Conservation (phyloP, 352 stramenopile genomes). For the Pythium phragmitis region DNA sequence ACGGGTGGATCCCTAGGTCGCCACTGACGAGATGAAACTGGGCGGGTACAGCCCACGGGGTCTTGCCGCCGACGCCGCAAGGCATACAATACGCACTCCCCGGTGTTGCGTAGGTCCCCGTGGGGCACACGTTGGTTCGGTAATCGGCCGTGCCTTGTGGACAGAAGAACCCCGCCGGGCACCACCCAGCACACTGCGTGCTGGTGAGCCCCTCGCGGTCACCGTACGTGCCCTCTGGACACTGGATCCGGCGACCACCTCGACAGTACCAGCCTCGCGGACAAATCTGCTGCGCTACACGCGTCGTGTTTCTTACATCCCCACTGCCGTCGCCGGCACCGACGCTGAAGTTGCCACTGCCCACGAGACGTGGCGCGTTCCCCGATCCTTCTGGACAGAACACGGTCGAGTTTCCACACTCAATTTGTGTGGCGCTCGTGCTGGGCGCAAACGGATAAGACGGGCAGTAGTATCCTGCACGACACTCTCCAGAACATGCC, state of each 20-base stretch:
- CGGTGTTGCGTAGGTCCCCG: conserved; percentile 43
- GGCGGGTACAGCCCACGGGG: neutral
- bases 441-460: conserved; percentile 49
- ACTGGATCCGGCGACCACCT: conserved; percentile 61
- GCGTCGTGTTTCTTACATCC: conserved; percentile 52
- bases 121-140: conserved; percentile 35
- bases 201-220: conserved; percentile 46
- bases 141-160: conserved; percentile 55
- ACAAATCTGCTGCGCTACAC: conserved; percentile 49
- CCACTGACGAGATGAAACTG: conserved; percentile 11
- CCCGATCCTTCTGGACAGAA: conserved; percentile 63
- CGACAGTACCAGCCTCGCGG: conserved; percentile 70
- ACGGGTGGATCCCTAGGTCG: conserved; percentile 3
- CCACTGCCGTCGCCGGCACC: conserved; percentile 36
- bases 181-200: conserved; percentile 61
- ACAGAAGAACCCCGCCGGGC: conserved; percentile 66
- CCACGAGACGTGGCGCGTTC: conserved; percentile 42
- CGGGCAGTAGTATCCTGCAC: conserved; percentile 69
- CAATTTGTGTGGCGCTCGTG: conserved; percentile 37
- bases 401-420: conserved; percentile 47
- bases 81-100: conserved; percentile 45
- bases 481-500: conserved; percentile 60
- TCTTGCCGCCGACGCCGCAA: conserved; percentile 26
- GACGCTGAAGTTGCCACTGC: conserved; percentile 53
- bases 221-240: conserved; percentile 67